phyloP scores from a whole-genome alignment of 2,329 filamentous ascomycete species.

The Rhynchosporium graminicola region DNA sequence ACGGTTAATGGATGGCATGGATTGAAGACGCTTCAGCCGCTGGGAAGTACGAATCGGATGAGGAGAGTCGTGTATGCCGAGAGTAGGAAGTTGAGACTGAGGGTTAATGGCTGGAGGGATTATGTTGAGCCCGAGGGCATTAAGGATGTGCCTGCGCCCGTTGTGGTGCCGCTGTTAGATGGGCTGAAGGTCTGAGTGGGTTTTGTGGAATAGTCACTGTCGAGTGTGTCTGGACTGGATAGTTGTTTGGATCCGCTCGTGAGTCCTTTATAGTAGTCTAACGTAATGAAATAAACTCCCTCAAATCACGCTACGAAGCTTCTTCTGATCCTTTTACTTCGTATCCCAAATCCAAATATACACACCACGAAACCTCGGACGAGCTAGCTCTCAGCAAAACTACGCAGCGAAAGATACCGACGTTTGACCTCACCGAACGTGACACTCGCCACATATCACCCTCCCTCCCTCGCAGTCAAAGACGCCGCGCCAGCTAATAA shows the following conservation, averaged over 20 bases:
- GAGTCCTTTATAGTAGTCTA: neutral
- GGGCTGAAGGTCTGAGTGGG: neutral
- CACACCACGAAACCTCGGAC: too few species aligned
- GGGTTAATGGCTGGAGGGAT: constrained; percentile 28
- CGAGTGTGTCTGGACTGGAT: neutral
- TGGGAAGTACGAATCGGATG: constrained; percentile 27
- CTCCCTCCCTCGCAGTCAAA: too few species aligned
- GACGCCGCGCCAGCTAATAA: too few species aligned
- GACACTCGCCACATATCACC: too few species aligned
- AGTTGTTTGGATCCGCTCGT: neutral
- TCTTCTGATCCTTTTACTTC: too few species aligned
- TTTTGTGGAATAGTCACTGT: too few species aligned
- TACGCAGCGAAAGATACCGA: too few species aligned
- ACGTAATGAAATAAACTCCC: neutral
- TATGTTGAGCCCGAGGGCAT: constrained; percentile 27
- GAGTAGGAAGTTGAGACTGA: constrained; percentile 27
- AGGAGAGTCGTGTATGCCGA: constrained; percentile 29
- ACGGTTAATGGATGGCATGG: constrained; percentile 28
- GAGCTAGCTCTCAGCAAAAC: too few species aligned
- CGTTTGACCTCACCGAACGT: too few species aligned
- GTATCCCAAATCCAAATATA: too few species aligned
- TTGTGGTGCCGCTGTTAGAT: constrained; percentile 4
- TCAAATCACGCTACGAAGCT: too few species aligned
- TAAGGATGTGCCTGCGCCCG: constrained; percentile 21
- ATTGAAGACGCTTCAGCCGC: constrained; percentile 24